A percentile compares a stretch with the other conserved stretches of the same genome.
These are phyloP conservation scores for Cyberlindnera euphorbiae DNA, from an alignment of 805 yeast genomes.

Conservation along the genomic window DNA sequence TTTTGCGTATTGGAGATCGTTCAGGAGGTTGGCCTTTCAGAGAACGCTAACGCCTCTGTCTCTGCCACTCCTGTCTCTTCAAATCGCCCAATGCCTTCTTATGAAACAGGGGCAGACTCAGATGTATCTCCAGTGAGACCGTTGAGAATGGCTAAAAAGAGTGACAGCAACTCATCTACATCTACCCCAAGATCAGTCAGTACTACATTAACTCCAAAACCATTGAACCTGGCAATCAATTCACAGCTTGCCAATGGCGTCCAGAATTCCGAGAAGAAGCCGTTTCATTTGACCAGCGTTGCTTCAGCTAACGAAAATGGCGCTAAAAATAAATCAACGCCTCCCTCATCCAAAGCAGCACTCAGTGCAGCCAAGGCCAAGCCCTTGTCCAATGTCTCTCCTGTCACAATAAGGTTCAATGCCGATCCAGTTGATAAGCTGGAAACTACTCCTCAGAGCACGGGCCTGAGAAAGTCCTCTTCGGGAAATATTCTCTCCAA, in stretches of 20 bases:
- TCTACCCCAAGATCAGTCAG: conserved; percentile 13
- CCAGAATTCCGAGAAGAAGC: conserved; percentile 5
- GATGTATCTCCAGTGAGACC: conserved; percentile 56
- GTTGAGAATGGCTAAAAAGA: conserved; percentile 58
- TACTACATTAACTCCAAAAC: conserved; percentile 15
- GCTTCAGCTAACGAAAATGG: too few relatives aligned
- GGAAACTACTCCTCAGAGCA: conserved; percentile 9
- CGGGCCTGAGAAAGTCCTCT: conserved; percentile 24
- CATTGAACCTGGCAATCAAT: conserved; percentile 19
- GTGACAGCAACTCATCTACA: conserved; percentile 20
- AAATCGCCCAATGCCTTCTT: conserved; percentile 1
- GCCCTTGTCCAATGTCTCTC: conserved; percentile 12
- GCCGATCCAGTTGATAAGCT: too few relatives aligned
- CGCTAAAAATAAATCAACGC: too few relatives aligned
- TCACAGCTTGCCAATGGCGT: conserved; percentile 14
- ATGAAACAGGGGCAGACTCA: conserved; percentile 1
- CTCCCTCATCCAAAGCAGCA: too few relatives aligned
- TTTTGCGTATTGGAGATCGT: conserved; percentile 61
- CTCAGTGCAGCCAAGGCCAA: too few relatives aligned
- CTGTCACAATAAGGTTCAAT: conserved; percentile 1
- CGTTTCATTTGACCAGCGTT: neutral
- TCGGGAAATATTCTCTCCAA: conserved; percentile 27
- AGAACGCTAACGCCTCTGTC: neutral
- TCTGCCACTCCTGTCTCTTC: conserved; percentile 1
- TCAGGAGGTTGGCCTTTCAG: conserved; percentile 44